A percentile compares a stretch with the other conserved stretches of the same genome.
Evolutionary conservation across 2,329 filamentous ascomycete genomes (phyloP).

Genomic region (Neonectria hederae): DNA sequence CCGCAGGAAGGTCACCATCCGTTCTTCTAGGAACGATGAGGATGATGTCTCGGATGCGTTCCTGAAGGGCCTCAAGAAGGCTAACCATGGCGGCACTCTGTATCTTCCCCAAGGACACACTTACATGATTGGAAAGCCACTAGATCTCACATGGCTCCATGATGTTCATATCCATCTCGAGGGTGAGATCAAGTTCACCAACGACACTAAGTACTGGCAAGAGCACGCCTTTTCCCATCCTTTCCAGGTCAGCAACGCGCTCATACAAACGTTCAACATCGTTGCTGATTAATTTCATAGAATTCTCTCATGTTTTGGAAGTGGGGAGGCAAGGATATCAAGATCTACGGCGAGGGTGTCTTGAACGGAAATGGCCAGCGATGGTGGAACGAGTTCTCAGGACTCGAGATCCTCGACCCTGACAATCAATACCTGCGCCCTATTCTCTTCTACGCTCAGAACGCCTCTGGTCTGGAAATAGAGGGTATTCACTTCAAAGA

Average conservation of each 20-base stretch:
- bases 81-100: conserved; percentile 36
- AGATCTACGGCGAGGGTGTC: conserved; percentile 37
- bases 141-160: conserved; percentile 37
- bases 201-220: conserved; percentile 37
- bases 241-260: conserved; percentile 28
- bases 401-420: conserved; percentile 34
- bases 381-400: conserved; percentile 42
- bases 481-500: conserved; percentile 39
- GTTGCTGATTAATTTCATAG: conserved; percentile 11
- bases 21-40: conserved; percentile 30
- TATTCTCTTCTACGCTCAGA: conserved; percentile 40
- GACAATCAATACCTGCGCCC: conserved; percentile 36
- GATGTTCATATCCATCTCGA: conserved; percentile 39
- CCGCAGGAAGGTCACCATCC: conserved; percentile 34
- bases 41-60: conserved; percentile 38
- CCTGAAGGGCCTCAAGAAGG: conserved; percentile 35
- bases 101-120: conserved; percentile 36
- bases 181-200: conserved; percentile 41
- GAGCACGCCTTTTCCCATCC: conserved; percentile 36
- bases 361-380: conserved; percentile 38
- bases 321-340: conserved; percentile 36
- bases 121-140: conserved; percentile 38
- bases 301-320: conserved; percentile 42
- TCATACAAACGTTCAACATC: fast-evolving
- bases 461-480: conserved; percentile 35